Evolutionary conservation across 441 rosid genomes (phyloP), one percentile per base, ranked within the genome.

Genomic region (Eutrema salsugineum): DNA sequence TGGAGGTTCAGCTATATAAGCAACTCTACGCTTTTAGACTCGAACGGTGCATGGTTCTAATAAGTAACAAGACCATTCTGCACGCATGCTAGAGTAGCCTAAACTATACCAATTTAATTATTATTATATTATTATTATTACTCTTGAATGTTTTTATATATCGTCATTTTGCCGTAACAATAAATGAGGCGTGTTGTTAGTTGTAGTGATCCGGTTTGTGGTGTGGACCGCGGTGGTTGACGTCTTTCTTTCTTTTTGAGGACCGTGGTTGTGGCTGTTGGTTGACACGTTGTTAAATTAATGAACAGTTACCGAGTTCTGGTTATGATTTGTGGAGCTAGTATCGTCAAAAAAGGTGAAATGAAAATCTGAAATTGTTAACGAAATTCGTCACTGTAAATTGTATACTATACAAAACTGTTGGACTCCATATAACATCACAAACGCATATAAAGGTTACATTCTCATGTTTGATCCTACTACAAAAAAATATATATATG

Each of bases 1-100:
- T 5, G 62, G 47, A 66, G 62, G 67, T 40, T 57, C 10, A 42
- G 62, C 72, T 59, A 40, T 42, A 32, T 28, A 11, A 27, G 66
- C 49, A 50, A 59, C 72, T 59, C 62, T 59, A 66, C 28, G 59
- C 40, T 50, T 59, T 15, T 66, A 66, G 68, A 59, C 68, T 73
- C 71, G 63, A 66, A 66, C 40, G 33, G n/a, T 66, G 47, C 67
- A 49, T 59, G 43, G 56, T 22, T 66, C 66, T 40, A 58, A 27
- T 16, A 17, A 55, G 77, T 47, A 38, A 3, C 9, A 39, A 73
- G 63, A 73, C 68, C 63, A 66, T 33, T 50, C 5, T 43, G 14
- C 68, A 74, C 78, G 68, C 48, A 15, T 66, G 60, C 49, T 32
- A 67, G 43, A 67, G 49, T 67, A 24, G 47, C 32, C 61, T 14